phyloP scores from a whole-genome alignment of 352 stramenopile genomes.

The Phytophthora citrophthora region DNA sequence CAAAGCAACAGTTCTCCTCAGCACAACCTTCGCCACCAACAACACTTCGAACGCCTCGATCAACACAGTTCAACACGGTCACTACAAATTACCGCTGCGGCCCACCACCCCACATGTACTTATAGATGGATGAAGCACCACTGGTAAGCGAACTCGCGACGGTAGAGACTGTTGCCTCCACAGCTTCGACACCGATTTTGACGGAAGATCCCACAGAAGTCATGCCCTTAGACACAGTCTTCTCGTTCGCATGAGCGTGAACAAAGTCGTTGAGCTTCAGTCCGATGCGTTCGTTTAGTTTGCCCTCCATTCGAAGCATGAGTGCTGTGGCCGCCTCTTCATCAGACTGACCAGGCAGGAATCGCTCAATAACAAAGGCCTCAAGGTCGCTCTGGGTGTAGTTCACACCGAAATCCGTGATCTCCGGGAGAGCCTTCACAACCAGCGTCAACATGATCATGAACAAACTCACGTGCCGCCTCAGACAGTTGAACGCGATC shows the following conservation, averaged over 20 bases:
- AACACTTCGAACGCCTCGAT: constrained; percentile 15
- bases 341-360: constrained; percentile 81
- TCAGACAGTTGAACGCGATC: constrained; percentile 88
- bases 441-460: constrained; percentile 89
- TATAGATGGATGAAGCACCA: constrained; percentile 83
- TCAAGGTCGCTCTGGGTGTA: constrained; percentile 88
- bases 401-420: constrained; percentile 86
- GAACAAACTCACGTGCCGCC: constrained; percentile 85
- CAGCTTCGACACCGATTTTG: constrained; percentile 80
- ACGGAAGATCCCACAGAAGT: constrained; percentile 79
- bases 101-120: constrained; percentile 77
- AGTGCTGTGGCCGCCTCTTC: constrained; percentile 82
- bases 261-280: constrained; percentile 89
- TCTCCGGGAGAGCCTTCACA: constrained; percentile 82
- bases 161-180: constrained; percentile 76
- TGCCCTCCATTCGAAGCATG: constrained; percentile 87
- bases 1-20: constrained; percentile 13
- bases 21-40: constrained; percentile 8
- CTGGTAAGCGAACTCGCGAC: constrained; percentile 80
- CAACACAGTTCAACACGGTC: not conserved
- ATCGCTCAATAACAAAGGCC: constrained; percentile 84
- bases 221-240: constrained; percentile 86
- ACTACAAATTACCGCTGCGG: constrained; percentile 31
- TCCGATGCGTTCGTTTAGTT: constrained; percentile 87
- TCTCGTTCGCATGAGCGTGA: constrained; percentile 85